phyloP scores from a whole-genome alignment of 306 rosid genomes.

The Calophaca sinica region DNA sequence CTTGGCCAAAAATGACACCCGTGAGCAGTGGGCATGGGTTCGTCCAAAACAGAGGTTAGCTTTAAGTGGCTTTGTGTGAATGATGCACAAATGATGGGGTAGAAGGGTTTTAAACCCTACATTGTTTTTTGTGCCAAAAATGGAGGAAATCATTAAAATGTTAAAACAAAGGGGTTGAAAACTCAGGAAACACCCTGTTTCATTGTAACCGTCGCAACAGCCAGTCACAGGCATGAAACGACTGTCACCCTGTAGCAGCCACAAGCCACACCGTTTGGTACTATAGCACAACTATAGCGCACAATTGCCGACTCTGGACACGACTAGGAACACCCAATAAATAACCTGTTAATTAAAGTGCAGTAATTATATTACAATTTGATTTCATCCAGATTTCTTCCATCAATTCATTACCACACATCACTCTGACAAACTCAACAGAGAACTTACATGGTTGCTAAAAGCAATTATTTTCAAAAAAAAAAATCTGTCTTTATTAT shows the following conservation, averaged over 20 bases:
- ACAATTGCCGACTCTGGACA: background rate
- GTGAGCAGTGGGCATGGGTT: background rate
- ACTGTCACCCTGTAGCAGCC: background rate
- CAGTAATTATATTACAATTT: slow-evolving; percentile 23
- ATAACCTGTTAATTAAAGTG: background rate
- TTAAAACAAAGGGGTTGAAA: background rate
- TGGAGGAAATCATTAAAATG: background rate
- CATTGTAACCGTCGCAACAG: background rate
- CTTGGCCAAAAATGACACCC: background rate
- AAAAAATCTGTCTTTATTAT: background rate
- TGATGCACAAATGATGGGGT: background rate
- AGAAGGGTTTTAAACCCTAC: slow-evolving; percentile 18
- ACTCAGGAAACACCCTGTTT: background rate
- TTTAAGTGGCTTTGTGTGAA: background rate
- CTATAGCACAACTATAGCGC: background rate
- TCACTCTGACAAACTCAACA: slow-evolving; percentile 23
- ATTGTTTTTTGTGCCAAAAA: background rate
- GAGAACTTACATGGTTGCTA: background rate
- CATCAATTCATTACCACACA: slow-evolving; percentile 6
- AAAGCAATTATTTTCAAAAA: slow-evolving; percentile 25
- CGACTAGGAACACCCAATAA: background rate
- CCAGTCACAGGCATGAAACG: background rate
- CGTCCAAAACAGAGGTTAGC: background rate
- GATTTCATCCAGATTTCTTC: slow-evolving; percentile 21
- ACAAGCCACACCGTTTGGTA: background rate